Base-by-base conservation (phyloP, 305 asterid species). In the Ilex paraguariensis region DNA sequence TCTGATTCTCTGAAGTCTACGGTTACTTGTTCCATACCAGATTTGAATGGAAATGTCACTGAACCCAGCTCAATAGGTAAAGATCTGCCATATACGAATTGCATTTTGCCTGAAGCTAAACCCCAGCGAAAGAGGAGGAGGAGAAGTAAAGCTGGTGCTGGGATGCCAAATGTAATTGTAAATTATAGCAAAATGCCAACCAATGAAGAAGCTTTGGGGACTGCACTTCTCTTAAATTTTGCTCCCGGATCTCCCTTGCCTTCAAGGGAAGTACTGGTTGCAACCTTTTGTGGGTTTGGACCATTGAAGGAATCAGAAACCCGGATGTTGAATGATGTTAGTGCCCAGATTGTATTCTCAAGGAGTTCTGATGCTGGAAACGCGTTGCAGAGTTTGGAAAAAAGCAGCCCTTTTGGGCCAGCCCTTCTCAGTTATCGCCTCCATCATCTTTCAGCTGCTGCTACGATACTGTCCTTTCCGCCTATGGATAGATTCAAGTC, bases 341-440 rank as follows among this genome's bases (percentile, higher is more conserved):
- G 60, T 10, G 74, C 79, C 45, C 77, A 79, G 76, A 64, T 87
- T 58, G 74, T 65, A 6, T 87, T 81, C 31, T 79, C 68, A 17
- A 67, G 86, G 72, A 82, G 68, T 61, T 64, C 84, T 4, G 88
- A 81, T 21, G 90, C 87, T 51, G 66, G 69, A 60, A 76, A 79
- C 33, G 95, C 95, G 1, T 72, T 32, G 59, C 73, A 81, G 57
- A 81, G 88, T 63, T 62, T 87, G 68, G 87, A 77, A 71, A 81
- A 74, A 68, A 73, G 66, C 68, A 80, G 70, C 65, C 72, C 84
- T 0, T 87, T 81, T 45, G 93, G 93, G 59, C 81, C 79, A 21
- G 56, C 85, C 13, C 93, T 87, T 9, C 57, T 66, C 6, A 62
- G 62, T 36, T 79, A 75, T 77, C 73, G 69, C 14, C 77, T 85